Base-by-base conservation (phyloP, 441 rosid species). In the Capsella rubella region DNA sequence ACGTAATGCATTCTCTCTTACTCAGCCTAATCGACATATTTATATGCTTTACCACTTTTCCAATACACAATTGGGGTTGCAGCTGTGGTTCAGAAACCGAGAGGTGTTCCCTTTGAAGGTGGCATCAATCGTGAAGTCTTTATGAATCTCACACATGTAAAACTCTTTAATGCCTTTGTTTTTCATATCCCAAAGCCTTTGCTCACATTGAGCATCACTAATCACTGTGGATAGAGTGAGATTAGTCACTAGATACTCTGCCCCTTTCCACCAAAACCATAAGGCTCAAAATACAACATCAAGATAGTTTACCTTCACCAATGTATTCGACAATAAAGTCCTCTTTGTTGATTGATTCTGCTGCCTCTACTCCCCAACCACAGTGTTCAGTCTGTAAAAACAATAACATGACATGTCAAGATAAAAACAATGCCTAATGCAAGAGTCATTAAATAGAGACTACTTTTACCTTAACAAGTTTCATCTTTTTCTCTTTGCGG, bases 171-270 rank as follows among this genome's bases (percentile, higher is more conserved):
- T 84, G 35, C 97, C 95, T 82, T 80, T 82, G 82, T 92, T 74
- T 78, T 95, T 95, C 99, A 95, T 90, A 84, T 95, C 95, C 99
- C 99, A 95, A 40, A 95, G 93, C 87, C 99, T 90, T 85, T 85
- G 75, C 86, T 88, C 97, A 65, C 99, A 92, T 27, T 78, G 63
- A 72, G 93, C 93, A 80, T 95, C 97, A 76, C 86, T 84, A 78
- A 95, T 92, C 49, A 95, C 99, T 95, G 93, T 66, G 9, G 32
- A 72, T 28, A 10, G 37, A 84, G 81, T 63, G 62, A 59, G 57
- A 58, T 55, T 75, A 34, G 28, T 62, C 37, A 45, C 45, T 32
- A 50, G 51, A 39, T 40, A 43, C 52, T 63, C 25, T 32, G 21
- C 51, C 32, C 49, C 71, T 51, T 42, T 52, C 32, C 51, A 37